Conservation (phyloP, 2,329 filamentous ascomycete species). For the Penicillium corylophilum region DNA sequence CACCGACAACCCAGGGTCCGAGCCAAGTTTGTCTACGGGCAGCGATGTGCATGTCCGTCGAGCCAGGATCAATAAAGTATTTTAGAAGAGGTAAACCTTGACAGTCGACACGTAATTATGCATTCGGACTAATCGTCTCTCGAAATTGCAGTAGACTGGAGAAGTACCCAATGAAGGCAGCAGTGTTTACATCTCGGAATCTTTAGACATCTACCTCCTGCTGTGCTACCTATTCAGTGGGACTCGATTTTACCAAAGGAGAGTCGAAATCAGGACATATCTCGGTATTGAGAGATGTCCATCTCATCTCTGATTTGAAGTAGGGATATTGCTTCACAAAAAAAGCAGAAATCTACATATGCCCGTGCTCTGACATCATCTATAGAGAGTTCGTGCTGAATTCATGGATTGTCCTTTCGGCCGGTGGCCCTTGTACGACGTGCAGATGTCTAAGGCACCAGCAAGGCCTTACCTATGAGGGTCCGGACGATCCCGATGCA, state of each 20-base stretch:
- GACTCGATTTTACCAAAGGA: background rate
- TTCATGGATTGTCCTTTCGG: constrained; percentile 9
- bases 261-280: background rate
- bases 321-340: background rate
- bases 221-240: constrained; percentile 8
- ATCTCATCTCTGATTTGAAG: background rate
- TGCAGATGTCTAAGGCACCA: constrained; percentile 11
- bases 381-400: background rate
- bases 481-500: constrained; percentile 1
- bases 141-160: background rate
- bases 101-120: background rate
- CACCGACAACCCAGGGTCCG: constrained; percentile 16
- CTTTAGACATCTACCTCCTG: constrained; percentile 3
- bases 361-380: background rate
- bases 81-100: background rate
- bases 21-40: background rate
- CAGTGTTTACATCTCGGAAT: constrained; percentile 1
- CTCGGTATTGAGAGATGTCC: background rate
- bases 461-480: too few relatives aligned
- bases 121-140: background rate
- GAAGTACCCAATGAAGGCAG: background rate
- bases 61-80: background rate
- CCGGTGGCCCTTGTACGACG: constrained; percentile 17
- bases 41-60: background rate
- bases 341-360: background rate